Base-by-base conservation (phyloP, 768 basidiomycete genomes). In the Amanita inopinata region DNA sequence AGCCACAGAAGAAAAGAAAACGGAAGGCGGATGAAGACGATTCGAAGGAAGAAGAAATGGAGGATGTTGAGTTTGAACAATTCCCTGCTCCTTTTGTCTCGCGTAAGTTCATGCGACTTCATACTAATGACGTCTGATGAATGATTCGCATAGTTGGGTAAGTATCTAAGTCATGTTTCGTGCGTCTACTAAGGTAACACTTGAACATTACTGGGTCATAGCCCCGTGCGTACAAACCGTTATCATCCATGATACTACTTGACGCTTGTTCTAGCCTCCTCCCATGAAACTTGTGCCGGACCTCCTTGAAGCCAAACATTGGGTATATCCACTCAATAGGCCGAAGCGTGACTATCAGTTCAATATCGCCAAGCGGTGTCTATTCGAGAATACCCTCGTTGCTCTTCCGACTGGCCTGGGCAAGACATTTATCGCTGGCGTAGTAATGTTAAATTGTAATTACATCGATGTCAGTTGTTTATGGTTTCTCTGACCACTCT, bases 391-490 rank as follows among this genome's bases (percentile, higher is more conserved):
- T 55, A 87, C 89, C 5, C 74, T 99, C 5, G 92, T 97, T 20
- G 85, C 92, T 0, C 65, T 99, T 10, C 96, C 96, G 1, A 99
- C 96, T 0, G 96, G 96, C 33, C 66, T 98, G 9, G 96, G 96
- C 11, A 99, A 99, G 64, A 99, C 96, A 0, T 98, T 99, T 54
- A 85, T 99, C 46, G 96, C 96, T 3, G 92, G 94, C 1, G 90
- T 89, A 2, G 75, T 99, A 15, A 97, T 99, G 94, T 64, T 93
- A 20, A 94, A 93, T 55, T 94, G 90, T 54, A 5, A 22, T 15
- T 1, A 8, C 34, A 12, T 32, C 20, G 37, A 18, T 40, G 15
- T 28, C 12, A n/a, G n/a, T 17, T 19, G 45, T 20, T 27, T 18
- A 5, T 18, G 18, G 25, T 18, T 36, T 33, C 28, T 15, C 33